Conservation (phyloP, 1,284 basidiomycete genomes). For the Schizopora paradoxa region DNA sequence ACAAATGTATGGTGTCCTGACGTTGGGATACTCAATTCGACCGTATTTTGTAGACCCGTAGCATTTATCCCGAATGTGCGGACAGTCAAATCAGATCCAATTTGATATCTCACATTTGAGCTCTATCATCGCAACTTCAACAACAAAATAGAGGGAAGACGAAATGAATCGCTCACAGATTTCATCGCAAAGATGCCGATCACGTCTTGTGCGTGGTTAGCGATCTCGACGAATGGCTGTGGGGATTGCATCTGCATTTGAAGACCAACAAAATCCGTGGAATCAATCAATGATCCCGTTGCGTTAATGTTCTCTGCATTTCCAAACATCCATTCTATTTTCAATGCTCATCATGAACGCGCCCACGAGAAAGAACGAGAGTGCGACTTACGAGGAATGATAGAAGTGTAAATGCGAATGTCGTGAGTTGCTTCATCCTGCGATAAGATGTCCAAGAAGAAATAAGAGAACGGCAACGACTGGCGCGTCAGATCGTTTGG, state of each 20-base stretch:
- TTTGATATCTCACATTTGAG: conserved; percentile 29
- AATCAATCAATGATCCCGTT: conserved; percentile 27
- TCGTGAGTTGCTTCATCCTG: conserved; percentile 20
- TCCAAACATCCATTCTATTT: conserved; percentile 33
- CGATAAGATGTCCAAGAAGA: conserved; percentile 22
- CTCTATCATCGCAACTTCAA: conserved; percentile 18
- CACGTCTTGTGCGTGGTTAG: conserved; percentile 33
- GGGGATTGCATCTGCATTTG: conserved; percentile 25
- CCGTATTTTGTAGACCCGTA: conserved; percentile 29
- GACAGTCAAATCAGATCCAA: conserved; percentile 26
- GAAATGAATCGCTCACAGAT: conserved; percentile 21
- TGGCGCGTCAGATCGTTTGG: conserved; percentile 20
- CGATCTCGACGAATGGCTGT: conserved; percentile 24
- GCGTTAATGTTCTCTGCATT: conserved; percentile 26
- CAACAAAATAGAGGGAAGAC: not conserved
- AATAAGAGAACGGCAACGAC: conserved; percentile 24
- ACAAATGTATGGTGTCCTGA: too few relatives aligned
- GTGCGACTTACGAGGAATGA: conserved; percentile 11
- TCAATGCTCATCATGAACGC: too few relatives aligned
- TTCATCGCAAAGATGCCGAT: conserved; percentile 31
- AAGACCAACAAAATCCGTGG: conserved; percentile 26
- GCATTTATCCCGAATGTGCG: conserved; percentile 28
- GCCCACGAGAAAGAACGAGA: not conserved
- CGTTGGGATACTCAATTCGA: conserved; percentile 29
- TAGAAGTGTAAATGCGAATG: conserved; percentile 23